Evolutionary conservation across 1,139 yeast species (phyloP).

Genomic region (Suhomyces bolitotheri): DNA sequence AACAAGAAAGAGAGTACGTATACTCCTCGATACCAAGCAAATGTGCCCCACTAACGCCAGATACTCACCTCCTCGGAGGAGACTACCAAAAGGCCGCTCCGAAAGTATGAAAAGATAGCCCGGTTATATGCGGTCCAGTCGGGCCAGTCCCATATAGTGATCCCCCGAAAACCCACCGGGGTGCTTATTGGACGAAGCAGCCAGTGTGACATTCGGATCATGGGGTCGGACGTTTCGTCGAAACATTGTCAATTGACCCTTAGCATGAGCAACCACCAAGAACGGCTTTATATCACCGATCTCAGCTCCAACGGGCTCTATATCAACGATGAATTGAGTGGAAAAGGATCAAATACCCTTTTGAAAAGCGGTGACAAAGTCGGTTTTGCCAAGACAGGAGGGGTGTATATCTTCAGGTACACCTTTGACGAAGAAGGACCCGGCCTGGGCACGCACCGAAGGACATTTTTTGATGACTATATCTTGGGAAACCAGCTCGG

Average conservation of each 20-base stretch:
- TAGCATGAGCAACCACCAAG: slow-evolving; percentile 36
- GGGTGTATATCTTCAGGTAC: slow-evolving; percentile 58
- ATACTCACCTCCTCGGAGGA: slow-evolving; percentile 1
- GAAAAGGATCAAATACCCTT: slow-evolving; percentile 43
- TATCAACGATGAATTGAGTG: slow-evolving; percentile 57
- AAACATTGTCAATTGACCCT: slow-evolving; percentile 58
- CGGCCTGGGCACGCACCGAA: slow-evolving; percentile 18
- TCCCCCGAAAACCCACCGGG: slow-evolving; percentile 37
- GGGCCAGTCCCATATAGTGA: slow-evolving; percentile 33
- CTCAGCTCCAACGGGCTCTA: slow-evolving; percentile 68
- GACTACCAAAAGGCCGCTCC: slow-evolving; percentile 21
- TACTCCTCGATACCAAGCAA: neutral
- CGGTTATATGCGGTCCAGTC: slow-evolving; percentile 35
- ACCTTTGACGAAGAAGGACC: slow-evolving; percentile 22
- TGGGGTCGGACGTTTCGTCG: slow-evolving; percentile 65
- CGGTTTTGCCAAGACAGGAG: slow-evolving; percentile 59
- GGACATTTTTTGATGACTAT: slow-evolving; percentile 60
- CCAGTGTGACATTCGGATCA: slow-evolving; percentile 56
- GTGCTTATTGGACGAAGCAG: slow-evolving; percentile 60
- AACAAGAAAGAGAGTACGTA: slow-evolving; percentile 43
- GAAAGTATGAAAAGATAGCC: slow-evolving; percentile 23
- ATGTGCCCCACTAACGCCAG: slow-evolving; percentile 5
- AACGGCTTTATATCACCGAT: slow-evolving; percentile 54
- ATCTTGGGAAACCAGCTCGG: slow-evolving; percentile 64
- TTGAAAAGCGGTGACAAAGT: slow-evolving; percentile 65